Percentiles rank a stretch among this genome's conserved stretches.
Evolutionary conservation across 345 rosid species (phyloP).

Genomic region (Rhizophora mangle): DNA sequence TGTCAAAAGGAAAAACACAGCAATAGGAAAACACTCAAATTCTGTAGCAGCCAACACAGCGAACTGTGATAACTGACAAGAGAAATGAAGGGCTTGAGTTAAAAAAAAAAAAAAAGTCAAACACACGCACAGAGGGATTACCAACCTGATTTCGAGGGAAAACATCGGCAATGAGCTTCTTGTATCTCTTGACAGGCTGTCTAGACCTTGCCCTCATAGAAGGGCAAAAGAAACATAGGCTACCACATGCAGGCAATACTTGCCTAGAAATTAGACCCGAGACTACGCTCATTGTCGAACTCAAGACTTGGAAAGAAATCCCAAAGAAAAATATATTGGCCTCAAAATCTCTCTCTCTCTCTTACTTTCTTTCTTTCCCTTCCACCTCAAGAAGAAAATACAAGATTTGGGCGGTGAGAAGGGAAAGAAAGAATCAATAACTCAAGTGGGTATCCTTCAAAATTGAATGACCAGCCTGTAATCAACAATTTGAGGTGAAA

Average conservation of each 20-base stretch:
- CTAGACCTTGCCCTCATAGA: slow-evolving; percentile 86
- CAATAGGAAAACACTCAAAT: not conserved
- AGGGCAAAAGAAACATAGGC: slow-evolving; percentile 87
- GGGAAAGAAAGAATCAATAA: slow-evolving; percentile 56
- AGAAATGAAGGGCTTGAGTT: not conserved
- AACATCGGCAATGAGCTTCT: slow-evolving; percentile 86
- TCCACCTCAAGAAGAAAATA: slow-evolving; percentile 36
- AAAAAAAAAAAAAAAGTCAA: slow-evolving; percentile 37
- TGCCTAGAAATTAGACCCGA: slow-evolving; percentile 89
- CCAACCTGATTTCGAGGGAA: slow-evolving; percentile 76
- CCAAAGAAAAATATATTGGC: slow-evolving; percentile 7
- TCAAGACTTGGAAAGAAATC: slow-evolving; percentile 12
- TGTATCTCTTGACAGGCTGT: slow-evolving; percentile 96
- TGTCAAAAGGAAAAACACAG: not conserved
- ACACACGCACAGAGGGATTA: slow-evolving; percentile 45
- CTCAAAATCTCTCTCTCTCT: not conserved
- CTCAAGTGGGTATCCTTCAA: slow-evolving; percentile 25
- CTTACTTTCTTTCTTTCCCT: slow-evolving; percentile 54
- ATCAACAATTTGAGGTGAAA: slow-evolving; percentile 21
- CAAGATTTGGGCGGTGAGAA: slow-evolving; percentile 44
- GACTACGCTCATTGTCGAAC: slow-evolving; percentile 53
- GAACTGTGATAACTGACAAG: not conserved
- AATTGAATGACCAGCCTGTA: slow-evolving; percentile 38
- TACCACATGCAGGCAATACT: slow-evolving; percentile 87
- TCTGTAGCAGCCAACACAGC: not conserved